Evolutionary conservation across 2,329 filamentous ascomycete species (phyloP).

Genomic region (Alternaria triticimaculans): DNA sequence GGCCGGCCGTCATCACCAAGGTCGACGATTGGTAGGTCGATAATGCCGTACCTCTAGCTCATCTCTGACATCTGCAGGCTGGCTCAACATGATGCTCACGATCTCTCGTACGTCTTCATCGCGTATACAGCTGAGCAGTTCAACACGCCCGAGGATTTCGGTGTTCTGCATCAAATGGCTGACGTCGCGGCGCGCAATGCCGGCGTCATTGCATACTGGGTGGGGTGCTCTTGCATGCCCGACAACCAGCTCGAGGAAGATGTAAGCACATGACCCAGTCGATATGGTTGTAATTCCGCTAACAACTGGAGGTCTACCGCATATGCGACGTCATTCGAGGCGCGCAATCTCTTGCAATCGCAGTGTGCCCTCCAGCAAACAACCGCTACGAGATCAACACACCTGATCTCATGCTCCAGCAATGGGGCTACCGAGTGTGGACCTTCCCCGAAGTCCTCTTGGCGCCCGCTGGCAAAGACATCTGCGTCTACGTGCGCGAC

Average conservation of each 20-base stretch:
- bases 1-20: constrained; percentile 27
- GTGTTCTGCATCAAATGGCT: constrained; percentile 45
- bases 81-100: constrained; percentile 24
- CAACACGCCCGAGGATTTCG: constrained; percentile 32
- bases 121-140: constrained; percentile 54
- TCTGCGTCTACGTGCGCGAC: constrained; percentile 44
- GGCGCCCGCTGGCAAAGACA: constrained; percentile 34
- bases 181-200: constrained; percentile 49
- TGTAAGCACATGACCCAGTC: constrained; percentile 10
- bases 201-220: constrained; percentile 52
- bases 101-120: constrained; percentile 50
- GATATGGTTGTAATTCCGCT: not conserved
- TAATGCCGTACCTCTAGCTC: not conserved
- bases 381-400: constrained; percentile 28
- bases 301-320: constrained; percentile 45
- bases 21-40: constrained; percentile 34
- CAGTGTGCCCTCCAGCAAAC: constrained; percentile 43
- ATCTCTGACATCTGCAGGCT: constrained; percentile 15
- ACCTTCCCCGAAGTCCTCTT: constrained; percentile 56
- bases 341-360: constrained; percentile 52
- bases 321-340: constrained; percentile 57
- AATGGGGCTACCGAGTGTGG: constrained; percentile 57
- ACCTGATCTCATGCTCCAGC: constrained; percentile 42
- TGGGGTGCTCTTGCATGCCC: constrained; percentile 53
- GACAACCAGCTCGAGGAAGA: constrained; percentile 44